Base-by-base conservation (phyloP, 768 basidiomycete species). In the Suillus fuscotomentosus region DNA sequence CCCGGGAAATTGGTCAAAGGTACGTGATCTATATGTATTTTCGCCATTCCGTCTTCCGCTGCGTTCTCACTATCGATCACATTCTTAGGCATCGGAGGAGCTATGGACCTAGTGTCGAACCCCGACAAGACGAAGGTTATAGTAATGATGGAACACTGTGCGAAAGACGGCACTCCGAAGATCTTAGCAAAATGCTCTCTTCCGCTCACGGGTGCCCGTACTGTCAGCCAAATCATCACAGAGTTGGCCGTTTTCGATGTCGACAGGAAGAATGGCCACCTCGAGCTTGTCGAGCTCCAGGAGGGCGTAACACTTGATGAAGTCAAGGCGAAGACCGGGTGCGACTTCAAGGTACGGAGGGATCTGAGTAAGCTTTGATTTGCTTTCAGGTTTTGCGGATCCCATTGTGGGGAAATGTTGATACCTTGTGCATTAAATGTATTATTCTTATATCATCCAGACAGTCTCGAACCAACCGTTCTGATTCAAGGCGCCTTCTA, bases 61-160 rank as follows among this genome's bases (percentile, higher is more conserved):
- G 20, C 50, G 50, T 63, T 65, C 63, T 74, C 54, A 69, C 64
- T 45, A 36, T 27, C 48, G 34, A 57, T 15, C 22, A 24, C n/a
- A 72, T 65, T 63, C 22, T 60, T 70, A 90, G 92, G 94, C 50
- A 96, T 97, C 72, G 96, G 96, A 13, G 96, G 95, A 60, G 95
- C 95, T 13, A 96, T 96, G 94, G 95, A 97, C 75, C 86, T 96
- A 56, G 94, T 95, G 63, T 97, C 95, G 64, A 97, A 97, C 78
- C 96, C 95, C 1, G 94, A 97, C 77, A 89, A 90, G 78, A 98
- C 96, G 43, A 96, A 91, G 77, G 90, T 95, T 66, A 92, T 97
- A 63, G 94, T 83, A 6, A 84, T 93, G 41, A 91, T 94, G 86
- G 95, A 97, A 70, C 95, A 97, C 77, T 86, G 87, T 72, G 90